phyloP scores from a whole-genome alignment of 495 filamentous ascomycete genomes.

The Tuber magnatum region DNA sequence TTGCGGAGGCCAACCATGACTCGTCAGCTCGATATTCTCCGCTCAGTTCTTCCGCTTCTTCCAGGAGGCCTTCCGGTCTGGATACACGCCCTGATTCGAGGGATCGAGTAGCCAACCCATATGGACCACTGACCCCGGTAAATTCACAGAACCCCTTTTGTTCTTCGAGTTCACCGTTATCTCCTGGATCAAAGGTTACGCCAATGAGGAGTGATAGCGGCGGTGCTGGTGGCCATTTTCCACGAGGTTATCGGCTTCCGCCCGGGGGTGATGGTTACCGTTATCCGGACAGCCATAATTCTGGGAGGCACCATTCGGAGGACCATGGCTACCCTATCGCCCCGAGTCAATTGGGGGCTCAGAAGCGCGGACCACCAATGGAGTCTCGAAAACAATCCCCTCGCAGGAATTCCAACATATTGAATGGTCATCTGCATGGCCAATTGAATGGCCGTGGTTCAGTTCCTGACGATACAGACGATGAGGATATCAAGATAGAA shows the following conservation, averaged over 20 bases:
- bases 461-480: conserved; percentile 27
- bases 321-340: conserved; percentile 10
- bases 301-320: conserved; percentile 15
- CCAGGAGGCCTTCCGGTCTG: conserved; percentile 22
- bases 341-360: conserved; percentile 10
- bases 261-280: conserved; percentile 16
- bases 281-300: conserved; percentile 14
- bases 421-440: conserved; percentile 15
- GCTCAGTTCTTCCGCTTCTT: conserved; percentile 5
- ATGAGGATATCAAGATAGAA: conserved; percentile 37
- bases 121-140: conserved; percentile 4
- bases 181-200: conserved; percentile 20
- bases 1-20: conserved; percentile 26
- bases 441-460: conserved; percentile 14
- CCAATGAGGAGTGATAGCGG: conserved; percentile 13
- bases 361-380: conserved; percentile 13
- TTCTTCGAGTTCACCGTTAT: conserved; percentile 29
- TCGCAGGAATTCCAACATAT: conserved; percentile 10
- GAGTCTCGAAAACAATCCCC: conserved; percentile 13
- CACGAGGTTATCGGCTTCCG: conserved; percentile 28
- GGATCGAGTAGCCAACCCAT: conserved; percentile 21
- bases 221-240: neutral
- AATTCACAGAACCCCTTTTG: conserved; percentile 23
- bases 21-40: conserved; percentile 23
- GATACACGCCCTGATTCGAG: conserved; percentile 20